A percentile compares a stretch with the other conserved stretches of the same genome.
Conservation (phyloP, 148 eudicot genomes). For the Polygonum maritimum region DNA sequence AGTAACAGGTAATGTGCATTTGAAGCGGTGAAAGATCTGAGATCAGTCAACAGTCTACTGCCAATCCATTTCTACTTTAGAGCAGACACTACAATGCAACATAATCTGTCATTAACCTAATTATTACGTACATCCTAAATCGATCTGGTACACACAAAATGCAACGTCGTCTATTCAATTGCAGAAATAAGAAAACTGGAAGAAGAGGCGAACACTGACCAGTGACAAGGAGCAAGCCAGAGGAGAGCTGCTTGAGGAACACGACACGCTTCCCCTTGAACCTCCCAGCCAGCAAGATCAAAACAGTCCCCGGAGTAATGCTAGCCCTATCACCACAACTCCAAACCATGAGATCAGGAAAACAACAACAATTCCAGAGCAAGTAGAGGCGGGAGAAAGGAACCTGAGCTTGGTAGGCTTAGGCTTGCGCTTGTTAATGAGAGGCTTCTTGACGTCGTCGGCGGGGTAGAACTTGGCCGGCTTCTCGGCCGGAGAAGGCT, state of each 20-base stretch:
- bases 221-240: conserved; percentile 51
- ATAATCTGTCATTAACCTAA: neutral
- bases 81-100: no score
- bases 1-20: neutral
- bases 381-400: neutral
- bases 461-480: conserved; percentile 72
- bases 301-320: conserved; percentile 39
- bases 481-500: conserved; percentile 23
- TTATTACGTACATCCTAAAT: neutral
- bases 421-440: conserved; percentile 57
- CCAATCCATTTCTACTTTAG: no score
- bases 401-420: conserved; percentile 83
- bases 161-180: neutral
- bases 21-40: no score
- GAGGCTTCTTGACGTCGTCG: conserved; percentile 72
- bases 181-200: neutral
- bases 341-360: neutral
- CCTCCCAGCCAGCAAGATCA: conserved; percentile 48
- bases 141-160: neutral
- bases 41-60: no score
- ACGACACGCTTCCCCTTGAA: conserved; percentile 62
- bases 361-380: neutral
- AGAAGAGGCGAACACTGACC: conserved; percentile 21
- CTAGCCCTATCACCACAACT: conserved; percentile 20
- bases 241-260: conserved; percentile 57